These are phyloP conservation scores for Fusarium tanahbumbuense DNA, from an alignment of 2,329 filamentous ascomycete genomes.

Conservation along the genomic window DNA sequence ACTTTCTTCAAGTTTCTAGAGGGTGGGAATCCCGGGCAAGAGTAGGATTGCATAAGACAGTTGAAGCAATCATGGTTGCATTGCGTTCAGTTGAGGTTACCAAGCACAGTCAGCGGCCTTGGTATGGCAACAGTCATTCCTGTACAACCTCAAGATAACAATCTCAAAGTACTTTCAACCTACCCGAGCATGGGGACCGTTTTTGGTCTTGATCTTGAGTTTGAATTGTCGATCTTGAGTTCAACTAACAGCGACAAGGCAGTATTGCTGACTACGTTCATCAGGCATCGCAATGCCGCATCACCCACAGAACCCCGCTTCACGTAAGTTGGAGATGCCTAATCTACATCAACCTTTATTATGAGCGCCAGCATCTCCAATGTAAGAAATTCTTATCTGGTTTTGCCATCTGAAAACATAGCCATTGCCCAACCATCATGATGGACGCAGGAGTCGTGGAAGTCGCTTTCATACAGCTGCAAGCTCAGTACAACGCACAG, in stretches of 20 bases:
- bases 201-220: too few relatives aligned
- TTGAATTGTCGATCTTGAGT: not conserved
- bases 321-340: conserved; percentile 22
- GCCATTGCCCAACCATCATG: not conserved
- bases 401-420: not conserved
- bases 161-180: not conserved
- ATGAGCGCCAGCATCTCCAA: not conserved
- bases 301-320: conserved; percentile 16
- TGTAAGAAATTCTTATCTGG: not conserved
- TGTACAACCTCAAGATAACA: not conserved
- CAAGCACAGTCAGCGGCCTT: not conserved
- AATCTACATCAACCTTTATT: not conserved
- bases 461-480: conserved; percentile 53
- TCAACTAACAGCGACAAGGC: conserved; percentile 1
- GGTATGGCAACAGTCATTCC: not conserved
- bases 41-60: not conserved
- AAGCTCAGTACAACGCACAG: conserved; percentile 45
- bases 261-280: conserved; percentile 12
- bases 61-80: not conserved
- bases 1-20: conserved; percentile 36
- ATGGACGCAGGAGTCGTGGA: conserved; percentile 56
- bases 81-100: not conserved
- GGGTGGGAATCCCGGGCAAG: conserved; percentile 23
- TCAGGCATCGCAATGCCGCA: conserved; percentile 19
- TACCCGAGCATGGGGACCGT: not conserved